Evolutionary conservation across 768 basidiomycete genomes (phyloP), one percentile per base, ranked within the genome.

Genomic region (Tylopilus vinaceipallidus): DNA sequence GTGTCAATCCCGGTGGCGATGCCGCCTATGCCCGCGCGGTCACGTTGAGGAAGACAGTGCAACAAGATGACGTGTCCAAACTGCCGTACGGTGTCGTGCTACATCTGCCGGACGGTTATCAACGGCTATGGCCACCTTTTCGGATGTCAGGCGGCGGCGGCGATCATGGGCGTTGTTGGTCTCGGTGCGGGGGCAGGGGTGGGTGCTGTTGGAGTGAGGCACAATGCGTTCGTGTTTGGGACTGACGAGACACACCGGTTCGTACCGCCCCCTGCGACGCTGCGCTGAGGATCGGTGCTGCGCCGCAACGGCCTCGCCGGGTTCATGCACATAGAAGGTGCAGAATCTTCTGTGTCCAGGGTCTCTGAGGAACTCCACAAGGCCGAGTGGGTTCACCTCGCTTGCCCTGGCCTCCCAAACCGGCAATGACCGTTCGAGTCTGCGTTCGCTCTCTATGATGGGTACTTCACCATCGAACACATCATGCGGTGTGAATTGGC

Each of bases 21-120:
- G 8, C 8, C 16, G 4, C 20, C 16, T 9, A 11, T n/a, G 20
- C n/a, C n/a, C 30, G 23, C 4, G 13, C 50, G 52, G 32, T 52
- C 24, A 6, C 37, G n/a, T 42, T 6, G 10, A 32, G n/a, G 10
- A 45, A 24, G 35, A 34, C 56, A 91, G 85, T 95, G 94, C 71
- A 95, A 95, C 78, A 95, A 95, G 66, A 95, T 97, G 84, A 77
- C 73, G 1, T 91, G 90, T 58, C 80, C 84, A 1, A 70, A 84
- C 51, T 95, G 94, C 60, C 53, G 38, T 2, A 83, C 89, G 0
- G 30, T 88, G 34, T 91, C 86, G 0, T 97, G 94, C 67, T 95
- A 97, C 61, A 72, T 91, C 22, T 95, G 94, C 63, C 78, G 89
- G 26, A 57, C 87, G 59, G 58, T 84, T 29, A 87, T 95, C 34